Percentiles rank a stretch among this genome's conserved stretches.
phyloP scores from a whole-genome alignment of 2,329 filamentous ascomycete species.

The Alternaria conjuncta region DNA sequence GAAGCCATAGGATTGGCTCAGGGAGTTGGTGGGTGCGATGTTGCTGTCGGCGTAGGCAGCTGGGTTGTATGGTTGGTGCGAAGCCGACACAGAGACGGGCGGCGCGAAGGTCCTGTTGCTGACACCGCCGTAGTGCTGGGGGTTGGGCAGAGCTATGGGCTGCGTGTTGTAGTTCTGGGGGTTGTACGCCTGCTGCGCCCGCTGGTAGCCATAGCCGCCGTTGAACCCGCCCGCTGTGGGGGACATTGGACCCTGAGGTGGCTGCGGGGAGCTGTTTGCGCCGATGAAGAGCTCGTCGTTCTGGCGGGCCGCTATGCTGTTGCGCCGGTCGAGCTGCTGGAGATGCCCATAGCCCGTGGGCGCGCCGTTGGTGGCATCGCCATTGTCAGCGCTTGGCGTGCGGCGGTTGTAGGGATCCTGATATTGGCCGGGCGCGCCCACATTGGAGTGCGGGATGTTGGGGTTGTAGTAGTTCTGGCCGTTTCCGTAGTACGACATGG shows the following conservation, averaged over 20 bases:
- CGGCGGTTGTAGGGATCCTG: constrained; percentile 55
- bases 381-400: constrained; percentile 75
- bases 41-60: constrained; percentile 51
- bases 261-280: constrained; percentile 37
- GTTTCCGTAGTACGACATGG: constrained; percentile 65
- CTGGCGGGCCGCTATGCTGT: constrained; percentile 46
- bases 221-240: constrained; percentile 34
- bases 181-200: constrained; percentile 60
- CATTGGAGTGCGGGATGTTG: constrained; percentile 51
- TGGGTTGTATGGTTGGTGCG: constrained; percentile 54
- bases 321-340: constrained; percentile 42
- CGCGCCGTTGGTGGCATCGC: constrained; percentile 69
- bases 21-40: constrained; percentile 38
- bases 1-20: constrained; percentile 46
- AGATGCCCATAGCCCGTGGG: constrained; percentile 43
- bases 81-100: constrained; percentile 19
- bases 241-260: constrained; percentile 36
- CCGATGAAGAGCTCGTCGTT: constrained; percentile 70
- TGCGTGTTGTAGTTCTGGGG: constrained; percentile 65
- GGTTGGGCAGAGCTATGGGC: constrained; percentile 60
- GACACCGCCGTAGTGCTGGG: constrained; percentile 63
- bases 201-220: constrained; percentile 53
- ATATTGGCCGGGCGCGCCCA: constrained; percentile 46
- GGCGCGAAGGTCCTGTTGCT: constrained; percentile 45
- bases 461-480: constrained; percentile 59